phyloP scores from a whole-genome alignment of 23 red algal genomes.

The Pyropia yezoensis region DNA sequence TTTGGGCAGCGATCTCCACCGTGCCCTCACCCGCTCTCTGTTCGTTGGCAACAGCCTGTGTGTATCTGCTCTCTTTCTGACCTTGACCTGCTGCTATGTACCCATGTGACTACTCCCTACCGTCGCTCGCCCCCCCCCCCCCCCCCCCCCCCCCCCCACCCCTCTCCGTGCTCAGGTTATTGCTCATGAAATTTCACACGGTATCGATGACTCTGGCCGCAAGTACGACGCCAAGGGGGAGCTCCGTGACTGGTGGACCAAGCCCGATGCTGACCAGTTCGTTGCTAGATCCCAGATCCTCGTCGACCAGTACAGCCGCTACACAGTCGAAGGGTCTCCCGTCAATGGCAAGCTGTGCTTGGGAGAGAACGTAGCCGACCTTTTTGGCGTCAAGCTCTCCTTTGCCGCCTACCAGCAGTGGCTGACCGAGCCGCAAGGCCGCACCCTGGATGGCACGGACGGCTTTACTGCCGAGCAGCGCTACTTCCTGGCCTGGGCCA shows the following conservation, averaged over 20 bases:
- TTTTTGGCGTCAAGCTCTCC: conserved; percentile 46
- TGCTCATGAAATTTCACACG: too few relatives aligned
- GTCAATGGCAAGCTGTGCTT: conserved; percentile 74
- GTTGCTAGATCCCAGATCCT: conserved; percentile 39
- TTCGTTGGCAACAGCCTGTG: too few relatives aligned
- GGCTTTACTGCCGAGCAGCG: conserved; percentile 60
- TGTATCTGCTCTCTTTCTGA: too few relatives aligned
- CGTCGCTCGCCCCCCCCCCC: too few relatives aligned
- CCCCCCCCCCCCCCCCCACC: too few relatives aligned
- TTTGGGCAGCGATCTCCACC: too few relatives aligned
- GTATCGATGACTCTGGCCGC: conserved; percentile 9
- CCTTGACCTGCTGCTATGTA: too few relatives aligned
- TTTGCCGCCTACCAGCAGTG: conserved; percentile 18
- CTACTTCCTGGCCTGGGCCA: conserved; percentile 57
- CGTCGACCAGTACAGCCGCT: conserved; percentile 51
- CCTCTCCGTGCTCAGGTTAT: background rate
- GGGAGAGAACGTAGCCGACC: conserved; percentile 79
- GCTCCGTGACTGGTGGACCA: conserved; percentile 57
- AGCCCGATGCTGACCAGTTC: conserved; percentile 40
- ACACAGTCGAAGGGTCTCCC: conserved; percentile 38
- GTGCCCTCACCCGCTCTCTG: too few relatives aligned
- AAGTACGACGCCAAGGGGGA: conserved; percentile 62
- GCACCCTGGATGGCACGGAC: conserved; percentile 11
- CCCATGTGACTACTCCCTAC: too few relatives aligned
- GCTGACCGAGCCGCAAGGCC: conserved; percentile 23